Conservation (phyloP, 2,329 filamentous ascomycete genomes). For the Dissoconium aciculare region DNA sequence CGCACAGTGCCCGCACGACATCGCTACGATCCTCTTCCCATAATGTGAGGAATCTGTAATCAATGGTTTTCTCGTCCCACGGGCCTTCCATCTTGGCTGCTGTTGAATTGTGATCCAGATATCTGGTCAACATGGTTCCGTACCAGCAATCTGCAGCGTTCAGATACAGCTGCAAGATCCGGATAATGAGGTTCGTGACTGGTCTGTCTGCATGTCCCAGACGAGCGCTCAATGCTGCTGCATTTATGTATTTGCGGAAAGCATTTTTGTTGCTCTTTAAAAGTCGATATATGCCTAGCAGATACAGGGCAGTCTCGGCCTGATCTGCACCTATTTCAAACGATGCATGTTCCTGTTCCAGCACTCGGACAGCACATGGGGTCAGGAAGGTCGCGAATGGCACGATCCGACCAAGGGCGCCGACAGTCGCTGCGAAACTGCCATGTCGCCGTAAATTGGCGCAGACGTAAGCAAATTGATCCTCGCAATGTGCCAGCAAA, state of each 20-base stretch:
- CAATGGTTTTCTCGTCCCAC: conserved; percentile 62
- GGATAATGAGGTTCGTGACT: conserved; percentile 67
- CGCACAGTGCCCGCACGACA: conserved; percentile 12
- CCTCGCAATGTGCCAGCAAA: conserved; percentile 60
- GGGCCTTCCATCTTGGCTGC: conserved; percentile 48
- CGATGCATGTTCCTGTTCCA: conserved; percentile 11
- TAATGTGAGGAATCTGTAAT: conserved; percentile 58
- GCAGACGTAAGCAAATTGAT: conserved; percentile 66
- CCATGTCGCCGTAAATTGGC: conserved; percentile 67
- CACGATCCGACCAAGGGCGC: conserved; percentile 64
- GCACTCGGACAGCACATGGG: conserved; percentile 13
- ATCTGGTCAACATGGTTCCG: conserved; percentile 52
- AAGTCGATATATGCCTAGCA: conserved; percentile 64
- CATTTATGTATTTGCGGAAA: conserved; percentile 51
- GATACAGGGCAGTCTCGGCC: conserved; percentile 18
- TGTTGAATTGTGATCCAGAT: conserved; percentile 38
- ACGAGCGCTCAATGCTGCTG: conserved; percentile 52
- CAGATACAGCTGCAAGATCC: conserved; percentile 65
- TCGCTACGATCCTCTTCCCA: conserved; percentile 47
- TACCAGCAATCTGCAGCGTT: conserved; percentile 65
- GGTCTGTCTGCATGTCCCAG: conserved; percentile 44
- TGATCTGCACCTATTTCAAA: conserved; percentile 6
- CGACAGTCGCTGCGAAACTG: conserved; percentile 67
- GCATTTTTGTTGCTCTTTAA: conserved; percentile 57
- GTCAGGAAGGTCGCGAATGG: conserved; percentile 73